Base-by-base conservation (phyloP, 2,329 filamentous ascomycete genomes). In the Blastomyces percursus region DNA sequence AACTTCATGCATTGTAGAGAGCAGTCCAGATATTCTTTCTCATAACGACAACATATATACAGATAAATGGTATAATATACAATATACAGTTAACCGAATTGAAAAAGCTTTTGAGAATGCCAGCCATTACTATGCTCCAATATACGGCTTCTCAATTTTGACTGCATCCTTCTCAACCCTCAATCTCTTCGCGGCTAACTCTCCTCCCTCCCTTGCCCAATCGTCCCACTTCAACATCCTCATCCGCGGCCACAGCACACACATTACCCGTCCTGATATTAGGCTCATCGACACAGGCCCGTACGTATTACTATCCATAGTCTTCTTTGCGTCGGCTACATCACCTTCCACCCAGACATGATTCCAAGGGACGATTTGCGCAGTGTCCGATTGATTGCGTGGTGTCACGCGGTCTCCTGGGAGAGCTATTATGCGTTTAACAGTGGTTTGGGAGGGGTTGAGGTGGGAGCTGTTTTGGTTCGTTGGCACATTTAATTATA, bases 291-390 rank as follows among this genome's bases (percentile, higher is more conserved):
- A 88, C 57, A 95, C 85, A 5, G 94, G 91, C 0, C 94, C 94
- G 74, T 95, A 96, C 14, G 85, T 85, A 75, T 96, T 96, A 75
- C 91, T 96, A 77, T 99, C 94, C 64, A 86, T 74, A 62, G 85
- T 90, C 69, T 84, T 83, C 59, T 83, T 81, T 68, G 84, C 83
- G 69, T 83, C 83, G 35, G 69, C 70, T 14, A 88, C 91, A 72
- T 99, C 94, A 1, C 94, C 94, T 73, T 97, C 93, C 0, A 99
- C 85, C 94, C 94, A 99, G 35, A 97, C 82, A 77, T 97, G 92
- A 21, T 91, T 91, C 65, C 82, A 82, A 5, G 92, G 93, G 27
- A 99, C 84, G 65, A 82, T 81, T 57, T 78, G 75, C 50, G 80
- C 75, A 16, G 67, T 67, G 78, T 21, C 50, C 14, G 14, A 46